phyloP scores from a whole-genome alignment of 139 green algal genomes.

The Ulvella scutata region DNA sequence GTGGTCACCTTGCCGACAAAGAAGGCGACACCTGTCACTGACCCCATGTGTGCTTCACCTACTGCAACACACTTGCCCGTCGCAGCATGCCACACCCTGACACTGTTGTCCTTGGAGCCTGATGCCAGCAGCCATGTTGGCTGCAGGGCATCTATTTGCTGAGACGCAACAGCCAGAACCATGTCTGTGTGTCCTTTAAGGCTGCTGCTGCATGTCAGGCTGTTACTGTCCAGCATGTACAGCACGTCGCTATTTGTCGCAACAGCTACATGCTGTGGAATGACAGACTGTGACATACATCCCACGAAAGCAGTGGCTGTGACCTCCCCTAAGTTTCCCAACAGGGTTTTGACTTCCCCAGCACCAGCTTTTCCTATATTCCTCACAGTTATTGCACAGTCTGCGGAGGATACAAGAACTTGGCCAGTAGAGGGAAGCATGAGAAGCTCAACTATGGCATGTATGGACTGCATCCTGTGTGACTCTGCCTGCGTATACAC shows the following conservation, averaged over 20 bases:
- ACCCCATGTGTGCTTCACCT: constrained; percentile 61
- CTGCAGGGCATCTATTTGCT: not conserved
- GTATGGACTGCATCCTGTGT: not conserved
- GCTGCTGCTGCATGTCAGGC: constrained; percentile 2
- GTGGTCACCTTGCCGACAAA: constrained; percentile 8
- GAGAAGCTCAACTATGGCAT: not conserved
- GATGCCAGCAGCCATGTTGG: constrained; percentile 30
- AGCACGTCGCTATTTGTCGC: not conserved
- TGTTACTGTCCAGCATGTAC: not conserved
- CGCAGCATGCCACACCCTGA: constrained; percentile 62
- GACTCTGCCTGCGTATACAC: not conserved
- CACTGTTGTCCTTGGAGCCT: constrained; percentile 73
- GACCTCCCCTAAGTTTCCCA: not conserved
- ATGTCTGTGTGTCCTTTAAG: constrained; percentile 38
- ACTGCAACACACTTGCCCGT: constrained; percentile 36
- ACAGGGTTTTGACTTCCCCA: not conserved
- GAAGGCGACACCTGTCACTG: constrained; percentile 70
- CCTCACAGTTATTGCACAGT: not conserved
- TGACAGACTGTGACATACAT: not conserved
- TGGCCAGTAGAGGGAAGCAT: not conserved
- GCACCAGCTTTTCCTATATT: not conserved
- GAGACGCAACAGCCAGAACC: constrained; percentile 41
- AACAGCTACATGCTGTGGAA: not conserved
- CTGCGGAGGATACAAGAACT: not conserved
- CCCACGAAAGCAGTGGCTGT: not conserved